phyloP scores from a whole-genome alignment of 805 yeast genomes.

The Wickerhamiella galacta region DNA sequence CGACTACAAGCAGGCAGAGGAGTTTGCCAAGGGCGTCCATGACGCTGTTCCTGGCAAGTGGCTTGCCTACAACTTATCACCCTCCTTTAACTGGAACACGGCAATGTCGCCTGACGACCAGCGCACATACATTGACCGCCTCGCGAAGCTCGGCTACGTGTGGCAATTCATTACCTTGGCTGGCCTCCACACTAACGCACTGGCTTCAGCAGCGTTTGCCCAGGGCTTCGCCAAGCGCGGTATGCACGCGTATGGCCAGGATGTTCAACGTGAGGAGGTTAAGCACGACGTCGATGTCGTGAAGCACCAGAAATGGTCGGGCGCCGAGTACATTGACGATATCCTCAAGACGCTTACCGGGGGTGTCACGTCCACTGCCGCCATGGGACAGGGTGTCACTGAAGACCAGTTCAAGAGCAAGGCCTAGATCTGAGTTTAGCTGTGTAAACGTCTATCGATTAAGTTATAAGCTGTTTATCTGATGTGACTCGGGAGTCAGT shows the following conservation, averaged over 20 bases:
- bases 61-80: conserved; percentile 93
- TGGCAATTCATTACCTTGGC: conserved; percentile 98
- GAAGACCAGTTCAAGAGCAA: conserved; percentile 73
- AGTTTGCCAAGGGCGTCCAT: conserved; percentile 84
- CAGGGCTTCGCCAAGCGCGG: conserved; percentile 64
- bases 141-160: conserved; percentile 77
- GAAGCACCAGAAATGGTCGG: conserved; percentile 97
- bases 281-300: conserved; percentile 84
- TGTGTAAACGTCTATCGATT: too few species aligned
- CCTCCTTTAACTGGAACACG: conserved; percentile 94
- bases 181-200: conserved; percentile 89
- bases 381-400: conserved; percentile 97
- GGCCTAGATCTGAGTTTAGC: too few species aligned
- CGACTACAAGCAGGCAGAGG: conserved; percentile 82
- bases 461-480: too few species aligned
- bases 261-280: conserved; percentile 76
- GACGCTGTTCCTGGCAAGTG: conserved; percentile 73
- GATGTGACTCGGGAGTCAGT: too few species aligned
- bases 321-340: conserved; percentile 91
- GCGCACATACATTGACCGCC: conserved; percentile 73
- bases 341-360: conserved; percentile 81
- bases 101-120: conserved; percentile 83
- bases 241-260: conserved; percentile 89
- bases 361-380: conserved; percentile 89
- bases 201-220: conserved; percentile 76